phyloP scores from a whole-genome alignment of 176 grass and related monocot genomes.

The Hordeum marinum region DNA sequence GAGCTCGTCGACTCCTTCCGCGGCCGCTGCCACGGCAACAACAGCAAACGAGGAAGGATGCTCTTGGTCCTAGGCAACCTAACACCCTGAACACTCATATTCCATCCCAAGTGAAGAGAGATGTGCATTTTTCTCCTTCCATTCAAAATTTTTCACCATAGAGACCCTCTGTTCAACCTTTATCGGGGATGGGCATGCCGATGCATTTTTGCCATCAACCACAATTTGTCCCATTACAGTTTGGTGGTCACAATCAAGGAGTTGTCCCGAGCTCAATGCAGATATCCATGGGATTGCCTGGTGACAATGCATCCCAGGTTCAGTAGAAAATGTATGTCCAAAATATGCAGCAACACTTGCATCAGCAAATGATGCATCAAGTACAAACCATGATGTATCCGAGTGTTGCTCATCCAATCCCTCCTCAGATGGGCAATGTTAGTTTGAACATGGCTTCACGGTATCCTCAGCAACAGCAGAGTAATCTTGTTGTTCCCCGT shows the following conservation, averaged over 20 bases:
- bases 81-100: conserved; percentile 24
- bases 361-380: conserved; percentile 80
- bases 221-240: conserved; percentile 46
- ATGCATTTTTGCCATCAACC: conserved; percentile 52
- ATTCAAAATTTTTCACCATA: conserved; percentile 21
- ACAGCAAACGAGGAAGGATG: conserved; percentile 33
- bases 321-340: conserved; percentile 51
- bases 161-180: conserved; percentile 32
- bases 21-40: no score
- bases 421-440: conserved; percentile 59
- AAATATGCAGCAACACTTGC: conserved; percentile 53
- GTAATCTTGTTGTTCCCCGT: conserved; percentile 43
- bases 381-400: conserved; percentile 55
- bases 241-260: conserved; percentile 61
- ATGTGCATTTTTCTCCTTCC: conserved; percentile 31
- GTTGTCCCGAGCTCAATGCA: conserved; percentile 60
- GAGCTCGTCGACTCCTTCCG: conserved; percentile 81
- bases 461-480: conserved; percentile 60
- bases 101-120: conserved; percentile 40
- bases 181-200: conserved; percentile 29
- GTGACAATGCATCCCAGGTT: conserved; percentile 54
- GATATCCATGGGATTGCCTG: conserved; percentile 65
- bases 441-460: conserved; percentile 36
- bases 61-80: conserved; percentile 38
- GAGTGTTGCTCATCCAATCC: conserved; percentile 48